phyloP scores from a whole-genome alignment of 371 early-diverging fungal genomes.

The Paraphysoderma sedebokerense region DNA sequence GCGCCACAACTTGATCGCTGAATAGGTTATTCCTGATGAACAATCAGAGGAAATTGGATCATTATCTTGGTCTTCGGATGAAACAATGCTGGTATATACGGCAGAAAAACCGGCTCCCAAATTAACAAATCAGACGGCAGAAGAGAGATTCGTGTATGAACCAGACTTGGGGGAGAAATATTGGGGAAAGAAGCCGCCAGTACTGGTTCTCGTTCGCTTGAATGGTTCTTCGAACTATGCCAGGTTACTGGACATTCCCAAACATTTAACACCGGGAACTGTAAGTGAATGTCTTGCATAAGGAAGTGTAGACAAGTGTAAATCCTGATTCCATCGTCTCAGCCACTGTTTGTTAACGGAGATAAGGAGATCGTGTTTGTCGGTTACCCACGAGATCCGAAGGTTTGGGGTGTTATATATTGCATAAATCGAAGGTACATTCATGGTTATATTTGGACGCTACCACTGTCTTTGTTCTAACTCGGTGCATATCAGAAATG shows the following conservation, averaged over 20 bases:
- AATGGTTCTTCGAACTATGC: not conserved
- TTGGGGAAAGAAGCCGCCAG: conserved; percentile 24
- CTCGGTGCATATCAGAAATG: too few species aligned
- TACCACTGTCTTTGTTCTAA: too few species aligned
- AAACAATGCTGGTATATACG: conserved; percentile 27
- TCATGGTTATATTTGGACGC: not conserved
- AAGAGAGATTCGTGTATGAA: conserved; percentile 11
- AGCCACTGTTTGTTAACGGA: conserved; percentile 11
- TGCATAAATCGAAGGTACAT: conserved; percentile 23
- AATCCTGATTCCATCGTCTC: not conserved
- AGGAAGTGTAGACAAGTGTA: not conserved
- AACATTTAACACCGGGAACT: not conserved
- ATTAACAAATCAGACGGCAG: conserved; percentile 5
- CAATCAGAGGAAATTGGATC: conserved; percentile 25
- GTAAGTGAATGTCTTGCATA: not conserved
- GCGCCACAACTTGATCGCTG: not conserved
- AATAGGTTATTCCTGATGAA: not conserved
- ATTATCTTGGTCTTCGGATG: conserved; percentile 33
- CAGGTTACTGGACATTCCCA: too few species aligned
- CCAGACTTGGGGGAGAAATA: conserved; percentile 39
- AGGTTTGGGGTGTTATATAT: conserved; percentile 26
- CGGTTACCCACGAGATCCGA: conserved; percentile 24
- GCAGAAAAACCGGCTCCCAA: conserved; percentile 32
- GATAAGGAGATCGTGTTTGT: conserved; percentile 23
- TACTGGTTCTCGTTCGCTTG: conserved; percentile 8